A percentile compares a stretch with the other conserved stretches of the same genome.
phyloP scores from a whole-genome alignment of 768 basidiomycete species.

The Boletus vinaceobasis region DNA sequence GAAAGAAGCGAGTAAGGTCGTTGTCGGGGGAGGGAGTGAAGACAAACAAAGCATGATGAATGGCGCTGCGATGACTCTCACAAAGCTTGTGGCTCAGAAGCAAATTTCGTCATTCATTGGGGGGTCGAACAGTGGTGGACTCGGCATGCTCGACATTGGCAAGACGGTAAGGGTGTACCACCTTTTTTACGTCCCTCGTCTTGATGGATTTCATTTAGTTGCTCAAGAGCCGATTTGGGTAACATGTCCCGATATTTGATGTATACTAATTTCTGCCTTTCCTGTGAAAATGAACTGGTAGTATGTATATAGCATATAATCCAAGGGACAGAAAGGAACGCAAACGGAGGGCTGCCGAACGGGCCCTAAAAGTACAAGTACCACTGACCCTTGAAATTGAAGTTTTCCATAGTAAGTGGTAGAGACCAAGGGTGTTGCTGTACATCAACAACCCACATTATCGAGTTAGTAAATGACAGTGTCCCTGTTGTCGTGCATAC shows the following conservation, averaged over 20 bases:
- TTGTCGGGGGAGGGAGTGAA: constrained; percentile 60
- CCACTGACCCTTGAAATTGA: no score
- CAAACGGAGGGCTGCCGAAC: no score
- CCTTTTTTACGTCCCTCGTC: background rate
- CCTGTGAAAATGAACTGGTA: background rate
- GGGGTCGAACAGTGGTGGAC: constrained; percentile 67
- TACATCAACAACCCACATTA: no score
- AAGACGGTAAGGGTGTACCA: constrained; percentile 40
- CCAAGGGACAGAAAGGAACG: no score
- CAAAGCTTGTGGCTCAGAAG: constrained; percentile 78
- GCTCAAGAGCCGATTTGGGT: constrained; percentile 15
- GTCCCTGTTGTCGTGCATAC: no score
- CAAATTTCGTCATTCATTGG: constrained; percentile 41
- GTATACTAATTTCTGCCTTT: background rate
- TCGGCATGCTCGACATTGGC: constrained; percentile 52
- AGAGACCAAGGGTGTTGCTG: no score
- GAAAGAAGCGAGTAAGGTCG: constrained; percentile 74
- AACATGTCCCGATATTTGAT: background rate
- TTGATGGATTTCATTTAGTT: constrained; percentile 5
- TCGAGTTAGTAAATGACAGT: no score
- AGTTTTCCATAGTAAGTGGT: no score
- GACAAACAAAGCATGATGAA: constrained; percentile 81
- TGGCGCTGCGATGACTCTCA: constrained; percentile 79
- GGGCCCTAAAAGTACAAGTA: no score
- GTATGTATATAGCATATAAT: no score